phyloP scores from a whole-genome alignment of 179 eudicot species.

The Spinacia oleracea region DNA sequence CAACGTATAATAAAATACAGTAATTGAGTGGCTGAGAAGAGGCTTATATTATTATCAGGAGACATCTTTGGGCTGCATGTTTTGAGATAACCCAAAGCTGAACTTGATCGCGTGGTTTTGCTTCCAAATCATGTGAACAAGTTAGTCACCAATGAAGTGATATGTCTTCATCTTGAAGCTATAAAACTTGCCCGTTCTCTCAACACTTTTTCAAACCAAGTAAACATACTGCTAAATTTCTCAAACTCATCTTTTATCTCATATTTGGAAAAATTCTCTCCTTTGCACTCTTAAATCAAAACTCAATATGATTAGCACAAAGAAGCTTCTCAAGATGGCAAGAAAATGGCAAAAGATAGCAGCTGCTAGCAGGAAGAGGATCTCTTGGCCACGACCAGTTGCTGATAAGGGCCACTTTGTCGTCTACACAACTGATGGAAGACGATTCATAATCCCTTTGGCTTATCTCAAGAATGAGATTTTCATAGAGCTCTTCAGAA shows the following conservation, averaged over 20 bases:
- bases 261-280: background rate
- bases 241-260: background rate
- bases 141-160: background rate
- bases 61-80: background rate
- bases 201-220: background rate
- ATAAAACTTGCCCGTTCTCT: background rate
- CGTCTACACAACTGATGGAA: conserved; percentile 7
- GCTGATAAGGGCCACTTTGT: conserved; percentile 10
- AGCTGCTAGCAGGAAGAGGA: conserved; percentile 9
- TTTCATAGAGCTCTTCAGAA: conserved; percentile 8
- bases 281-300: background rate
- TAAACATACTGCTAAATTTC: background rate
- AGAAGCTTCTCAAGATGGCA: conserved; percentile 10
- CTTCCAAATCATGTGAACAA: background rate
- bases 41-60: background rate
- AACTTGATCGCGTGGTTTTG: background rate
- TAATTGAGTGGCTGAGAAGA: conserved; percentile 3
- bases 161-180: background rate
- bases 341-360: conserved; percentile 16
- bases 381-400: background rate
- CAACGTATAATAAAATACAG: background rate
- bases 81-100: background rate
- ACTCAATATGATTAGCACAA: conserved; percentile 4
- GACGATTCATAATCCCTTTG: conserved; percentile 13
- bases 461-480: background rate